A percentile compares a stretch with the other conserved stretches of the same genome.
phyloP scores from a whole-genome alignment of 495 filamentous ascomycete genomes.

The Penicillium ochrochloron region DNA sequence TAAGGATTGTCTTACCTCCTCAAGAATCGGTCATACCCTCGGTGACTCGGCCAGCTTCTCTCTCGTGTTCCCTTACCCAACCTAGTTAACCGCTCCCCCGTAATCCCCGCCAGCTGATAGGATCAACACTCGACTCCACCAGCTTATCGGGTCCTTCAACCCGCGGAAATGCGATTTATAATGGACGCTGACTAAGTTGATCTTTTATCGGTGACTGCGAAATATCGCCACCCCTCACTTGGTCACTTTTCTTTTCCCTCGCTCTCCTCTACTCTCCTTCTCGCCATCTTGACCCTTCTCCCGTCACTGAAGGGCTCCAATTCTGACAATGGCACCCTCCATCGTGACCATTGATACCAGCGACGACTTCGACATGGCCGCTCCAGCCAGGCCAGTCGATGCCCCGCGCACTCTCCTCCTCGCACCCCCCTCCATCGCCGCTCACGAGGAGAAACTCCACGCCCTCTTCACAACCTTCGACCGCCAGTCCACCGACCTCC shows the following conservation, averaged over 20 bases:
- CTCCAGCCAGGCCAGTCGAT: conserved; percentile 33
- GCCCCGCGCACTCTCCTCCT: conserved; percentile 65
- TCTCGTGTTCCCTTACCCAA: conserved; percentile 15
- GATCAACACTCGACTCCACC: conserved; percentile 6
- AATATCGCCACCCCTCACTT: conserved; percentile 37
- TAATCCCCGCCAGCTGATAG: conserved; percentile 28
- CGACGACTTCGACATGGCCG: conserved; percentile 48
- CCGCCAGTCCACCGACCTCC: conserved; percentile 78
- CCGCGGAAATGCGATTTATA: conserved; percentile 22
- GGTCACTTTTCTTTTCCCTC: conserved; percentile 11
- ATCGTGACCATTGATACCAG: conserved; percentile 50
- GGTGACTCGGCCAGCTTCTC: background rate
- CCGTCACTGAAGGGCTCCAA: background rate
- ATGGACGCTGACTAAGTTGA: conserved; percentile 32
- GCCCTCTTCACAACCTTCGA: conserved; percentile 65
- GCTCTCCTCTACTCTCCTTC: background rate
- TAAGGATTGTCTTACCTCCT: background rate
- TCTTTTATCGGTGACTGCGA: conserved; percentile 28
- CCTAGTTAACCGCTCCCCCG: background rate
- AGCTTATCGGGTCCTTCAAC: background rate
- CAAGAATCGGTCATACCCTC: background rate
- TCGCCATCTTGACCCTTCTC: background rate
- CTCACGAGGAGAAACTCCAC: conserved; percentile 65
- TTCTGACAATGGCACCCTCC: conserved; percentile 41
- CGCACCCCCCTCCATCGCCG: conserved; percentile 76